Evolutionary conservation across 805 yeast genomes (phyloP).

Genomic region (Schwanniomyces occidentalis): DNA sequence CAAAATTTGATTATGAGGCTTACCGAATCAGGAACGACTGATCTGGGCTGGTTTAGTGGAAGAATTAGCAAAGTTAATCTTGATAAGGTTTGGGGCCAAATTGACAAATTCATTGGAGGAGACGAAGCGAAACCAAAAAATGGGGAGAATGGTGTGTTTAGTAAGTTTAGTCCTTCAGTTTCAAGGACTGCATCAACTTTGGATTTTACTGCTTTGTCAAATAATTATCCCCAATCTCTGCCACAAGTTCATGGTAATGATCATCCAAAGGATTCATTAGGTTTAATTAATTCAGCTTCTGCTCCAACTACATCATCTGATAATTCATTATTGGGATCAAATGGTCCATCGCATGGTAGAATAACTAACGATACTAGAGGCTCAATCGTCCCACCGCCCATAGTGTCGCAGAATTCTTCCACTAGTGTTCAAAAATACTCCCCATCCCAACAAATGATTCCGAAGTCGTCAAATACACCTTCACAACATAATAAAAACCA

Average conservation of each 20-base stretch:
- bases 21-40: conserved; percentile 41
- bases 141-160: conserved; percentile 57
- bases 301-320: conserved; percentile 8
- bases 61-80: conserved; percentile 58
- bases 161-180: conserved; percentile 68
- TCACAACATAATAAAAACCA: not conserved
- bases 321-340: conserved; percentile 1
- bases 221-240: conserved; percentile 9
- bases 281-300: not conserved
- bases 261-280: conserved; percentile 1
- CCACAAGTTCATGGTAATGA: conserved; percentile 6
- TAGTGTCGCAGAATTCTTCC: conserved; percentile 1
- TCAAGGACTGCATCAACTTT: conserved; percentile 52
- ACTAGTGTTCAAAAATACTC: conserved; percentile 1
- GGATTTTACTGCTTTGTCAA: conserved; percentile 28
- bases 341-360: not conserved
- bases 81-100: conserved; percentile 85
- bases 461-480: not conserved
- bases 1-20: conserved; percentile 46
- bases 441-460: not conserved
- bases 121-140: conserved; percentile 47
- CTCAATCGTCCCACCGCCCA: conserved; percentile 1
- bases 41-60: conserved; percentile 72
- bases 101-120: conserved; percentile 90
- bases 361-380: not conserved